These are phyloP conservation scores for Aspergillus incahuasiensis DNA, from an alignment of 495 filamentous ascomycete genomes.

Conservation along the genomic window DNA sequence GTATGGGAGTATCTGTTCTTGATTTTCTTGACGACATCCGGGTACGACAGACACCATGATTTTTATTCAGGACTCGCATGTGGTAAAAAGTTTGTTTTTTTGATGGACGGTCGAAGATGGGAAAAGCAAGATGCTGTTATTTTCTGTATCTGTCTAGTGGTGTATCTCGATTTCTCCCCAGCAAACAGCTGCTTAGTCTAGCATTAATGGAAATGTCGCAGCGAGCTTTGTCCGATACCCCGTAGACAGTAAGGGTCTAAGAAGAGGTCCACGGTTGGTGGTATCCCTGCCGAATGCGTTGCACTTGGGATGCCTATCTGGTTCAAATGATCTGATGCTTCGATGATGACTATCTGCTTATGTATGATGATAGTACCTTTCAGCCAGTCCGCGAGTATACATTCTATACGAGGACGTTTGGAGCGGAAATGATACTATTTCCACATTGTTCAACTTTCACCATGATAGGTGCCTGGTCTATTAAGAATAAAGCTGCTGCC, in stretches of 20 bases:
- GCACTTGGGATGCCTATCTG: too few species aligned
- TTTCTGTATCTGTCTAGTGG: slow-evolving; percentile 21
- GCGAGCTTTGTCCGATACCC: not conserved
- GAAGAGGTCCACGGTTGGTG: too few species aligned
- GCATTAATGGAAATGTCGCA: slow-evolving; percentile 3
- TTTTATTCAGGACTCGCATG: slow-evolving; percentile 19
- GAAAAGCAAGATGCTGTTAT: slow-evolving; percentile 11
- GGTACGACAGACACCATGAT: slow-evolving; percentile 14
- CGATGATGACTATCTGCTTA: too few species aligned
- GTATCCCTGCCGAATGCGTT: too few species aligned
- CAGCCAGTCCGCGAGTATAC: not conserved
- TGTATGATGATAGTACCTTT: not conserved
- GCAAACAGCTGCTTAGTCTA: slow-evolving; percentile 9
- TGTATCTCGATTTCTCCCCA: slow-evolving; percentile 11
- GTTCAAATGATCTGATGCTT: too few species aligned
- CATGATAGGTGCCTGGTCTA: not conserved
- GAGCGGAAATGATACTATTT: not conserved
- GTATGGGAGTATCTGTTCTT: slow-evolving; percentile 20
- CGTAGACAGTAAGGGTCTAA: too few species aligned
- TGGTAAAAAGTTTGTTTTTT: slow-evolving; percentile 9
- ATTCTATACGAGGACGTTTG: not conserved
- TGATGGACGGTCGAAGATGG: not conserved
- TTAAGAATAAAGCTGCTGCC: not conserved
- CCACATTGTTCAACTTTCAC: not conserved
- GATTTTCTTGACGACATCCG: slow-evolving; percentile 22